Base-by-base conservation (phyloP, 2,329 filamentous ascomycete genomes). In the Triangularia setosa region DNA sequence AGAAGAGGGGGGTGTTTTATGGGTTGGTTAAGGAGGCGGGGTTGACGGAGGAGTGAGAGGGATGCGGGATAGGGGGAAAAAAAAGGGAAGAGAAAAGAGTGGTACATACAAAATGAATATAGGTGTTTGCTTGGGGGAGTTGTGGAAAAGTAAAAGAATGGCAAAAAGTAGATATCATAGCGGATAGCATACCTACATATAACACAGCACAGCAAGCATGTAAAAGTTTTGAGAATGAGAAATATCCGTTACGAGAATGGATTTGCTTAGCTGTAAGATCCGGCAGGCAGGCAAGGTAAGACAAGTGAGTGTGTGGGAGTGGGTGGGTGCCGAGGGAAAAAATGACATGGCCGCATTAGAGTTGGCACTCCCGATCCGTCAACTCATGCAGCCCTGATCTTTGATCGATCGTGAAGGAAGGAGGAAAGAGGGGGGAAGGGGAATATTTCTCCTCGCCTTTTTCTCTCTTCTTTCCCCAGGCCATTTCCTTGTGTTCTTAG, bases 11-110 rank as follows among this genome's bases (percentile, higher is more conserved):
- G 1, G 78, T 91, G 60, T 99, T 99, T 76, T 92, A 95, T 78
- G 89, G 93, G 64, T 81, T 99, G 57, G 95, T 97, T 66, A 93
- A 89, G 78, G 93, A 99, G 79, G 91, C 94, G 3, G 93, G 93
- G 48, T 80, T 99, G 66, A 59, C 67, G 80, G 83, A 71, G 52
- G 68, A 69, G 64, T 61, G 28, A 33, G 44, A 1, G n/a, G 35
- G 23, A 35, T 25, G 4, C 44, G 28, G 27, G 56, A 27, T 25
- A 28, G 53, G 33, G 57, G 21, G 53, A n/a, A 27, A 6, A 7
- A 21, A 5, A 6, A 16, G 4, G 2, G 1, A 40, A 40, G 7
- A n/a, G 35, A 40, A 40, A n/a, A 14, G n/a, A 21, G 33, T 40
- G 33, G 14, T 40, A 40, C n/a, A n/a, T n/a, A 40, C 14, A 40